phyloP scores from a whole-genome alignment of 306 rosid genomes.

The Quercus variabilis region DNA sequence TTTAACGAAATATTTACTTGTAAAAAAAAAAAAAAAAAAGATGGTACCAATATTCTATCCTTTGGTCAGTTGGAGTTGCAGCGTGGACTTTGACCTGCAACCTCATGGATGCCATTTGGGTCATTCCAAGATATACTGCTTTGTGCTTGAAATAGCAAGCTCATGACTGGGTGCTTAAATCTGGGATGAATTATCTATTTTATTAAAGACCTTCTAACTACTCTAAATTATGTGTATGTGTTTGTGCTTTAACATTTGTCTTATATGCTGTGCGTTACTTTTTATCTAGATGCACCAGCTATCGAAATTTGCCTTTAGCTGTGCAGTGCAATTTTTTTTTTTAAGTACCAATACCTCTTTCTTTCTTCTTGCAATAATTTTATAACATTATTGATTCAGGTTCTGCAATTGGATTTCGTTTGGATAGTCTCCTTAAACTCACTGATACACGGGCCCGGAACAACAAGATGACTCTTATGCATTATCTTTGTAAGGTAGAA shows the following conservation, averaged over 20 bases:
- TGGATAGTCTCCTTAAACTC: conserved; percentile 97
- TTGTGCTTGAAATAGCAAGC: background rate
- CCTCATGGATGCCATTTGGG: background rate
- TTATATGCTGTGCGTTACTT: background rate
- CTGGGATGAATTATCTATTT: background rate
- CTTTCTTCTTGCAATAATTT: conserved; percentile 14
- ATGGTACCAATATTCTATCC: background rate
- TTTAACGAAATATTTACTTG: no score
- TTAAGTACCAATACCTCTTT: conserved; percentile 1
- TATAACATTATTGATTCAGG: conserved; percentile 44
- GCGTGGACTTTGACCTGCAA: background rate
- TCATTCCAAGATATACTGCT: background rate
- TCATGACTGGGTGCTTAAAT: background rate
- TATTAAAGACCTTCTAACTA: background rate
- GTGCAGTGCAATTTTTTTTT: no score
- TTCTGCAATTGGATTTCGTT: conserved; percentile 95
- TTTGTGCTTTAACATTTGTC: conserved; percentile 1
- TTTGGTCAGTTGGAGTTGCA: background rate
- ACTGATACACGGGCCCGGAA: conserved; percentile 88
- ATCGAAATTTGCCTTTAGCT: background rate
- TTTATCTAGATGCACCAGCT: conserved; percentile 9
- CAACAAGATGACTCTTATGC: conserved; percentile 98
- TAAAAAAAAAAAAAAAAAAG: no score
- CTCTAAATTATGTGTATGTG: background rate
- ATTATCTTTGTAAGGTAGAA: conserved; percentile 97